Base-by-base conservation (phyloP, 1,284 basidiomycete species). In the Peniophora sp. region DNA sequence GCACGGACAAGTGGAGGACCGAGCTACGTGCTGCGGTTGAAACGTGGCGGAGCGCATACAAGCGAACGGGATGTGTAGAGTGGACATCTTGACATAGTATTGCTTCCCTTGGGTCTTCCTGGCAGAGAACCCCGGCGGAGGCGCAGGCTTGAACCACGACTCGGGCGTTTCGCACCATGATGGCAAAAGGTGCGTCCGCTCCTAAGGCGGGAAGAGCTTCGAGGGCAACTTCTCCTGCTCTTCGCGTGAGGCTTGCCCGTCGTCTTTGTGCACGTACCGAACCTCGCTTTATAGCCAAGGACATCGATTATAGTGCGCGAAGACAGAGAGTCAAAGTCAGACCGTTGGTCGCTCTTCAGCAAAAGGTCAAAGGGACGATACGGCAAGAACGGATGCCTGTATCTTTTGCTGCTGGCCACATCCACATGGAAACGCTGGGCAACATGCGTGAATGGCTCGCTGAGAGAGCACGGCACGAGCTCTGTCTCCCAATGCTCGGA, bases 261-360 rank as follows among this genome's bases (percentile, higher is more conserved):
- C 43, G 42, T 54, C 53, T 18, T 53, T 52, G 34, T 53, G 53
- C 12, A 52, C 51, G 46, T 54, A 56, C 37, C 24, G 44, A 14
- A 56, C 47, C 23, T 48, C 24, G 18, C 24, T 8, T 50, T 24
- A 11, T 47, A 34, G 22, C 2, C 23, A 5, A 55, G 23, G 11
- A 55, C 17, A 3, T 52, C 47, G 2, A 24, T 45, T 8, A 47
- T 22, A 17, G 42, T 20, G 10, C 47, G 44, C 20, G n/a, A 17
- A 15, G 9, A 6, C 9, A 22, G n/a, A 41, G 15, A n/a, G 39
- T n/a, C 39, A 15, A 41, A 41, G 9, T 6, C 15, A 22, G 6
- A 6, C 20, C 20, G 15, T n/a, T n/a, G n/a, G n/a, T 10, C 39
- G 9, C n/a, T 9, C 9, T 24, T 18, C 8, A 8, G 44, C 11